These are phyloP conservation scores for Solidago caesia DNA, from an alignment of 129 eudicot species.

Conservation along the genomic window DNA sequence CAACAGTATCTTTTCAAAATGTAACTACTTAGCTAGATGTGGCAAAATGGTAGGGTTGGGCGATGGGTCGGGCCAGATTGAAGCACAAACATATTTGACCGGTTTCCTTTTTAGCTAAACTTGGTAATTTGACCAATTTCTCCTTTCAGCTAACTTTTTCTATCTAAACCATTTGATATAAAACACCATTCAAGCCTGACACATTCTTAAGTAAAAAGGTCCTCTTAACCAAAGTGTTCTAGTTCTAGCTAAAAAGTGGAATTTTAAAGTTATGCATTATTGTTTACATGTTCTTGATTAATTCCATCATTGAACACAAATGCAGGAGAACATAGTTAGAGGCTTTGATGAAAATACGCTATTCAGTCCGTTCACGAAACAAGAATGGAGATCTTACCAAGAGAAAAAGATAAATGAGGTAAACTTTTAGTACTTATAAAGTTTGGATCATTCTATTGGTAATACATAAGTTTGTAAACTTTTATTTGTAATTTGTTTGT, in stretches of 20 bases:
- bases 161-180: neutral
- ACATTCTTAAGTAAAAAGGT: neutral
- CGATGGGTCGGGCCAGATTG: neutral
- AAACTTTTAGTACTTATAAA: neutral
- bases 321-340: slow-evolving; percentile 22
- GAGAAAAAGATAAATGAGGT: slow-evolving; percentile 35
- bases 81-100: neutral
- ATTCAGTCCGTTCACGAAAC: slow-evolving; percentile 37
- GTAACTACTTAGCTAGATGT: too few species aligned
- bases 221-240: neutral
- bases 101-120: neutral
- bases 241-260: neutral
- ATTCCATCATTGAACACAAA: slow-evolving; percentile 14
- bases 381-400: slow-evolving; percentile 46
- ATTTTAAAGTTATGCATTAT: neutral
- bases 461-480: too few species aligned
- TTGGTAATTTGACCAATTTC: too few species aligned
- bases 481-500: too few species aligned
- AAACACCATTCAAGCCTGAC: neutral
- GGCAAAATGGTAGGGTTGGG: neutral
- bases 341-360: slow-evolving; percentile 27
- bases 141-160: neutral
- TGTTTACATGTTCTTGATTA: neutral
- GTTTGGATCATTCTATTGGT: neutral
- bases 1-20: too few species aligned